Percentiles rank a stretch among this genome's conserved stretches.
Evolutionary conservation across 345 rosid species (phyloP).

Genomic region (Bruguiera parviflora): DNA sequence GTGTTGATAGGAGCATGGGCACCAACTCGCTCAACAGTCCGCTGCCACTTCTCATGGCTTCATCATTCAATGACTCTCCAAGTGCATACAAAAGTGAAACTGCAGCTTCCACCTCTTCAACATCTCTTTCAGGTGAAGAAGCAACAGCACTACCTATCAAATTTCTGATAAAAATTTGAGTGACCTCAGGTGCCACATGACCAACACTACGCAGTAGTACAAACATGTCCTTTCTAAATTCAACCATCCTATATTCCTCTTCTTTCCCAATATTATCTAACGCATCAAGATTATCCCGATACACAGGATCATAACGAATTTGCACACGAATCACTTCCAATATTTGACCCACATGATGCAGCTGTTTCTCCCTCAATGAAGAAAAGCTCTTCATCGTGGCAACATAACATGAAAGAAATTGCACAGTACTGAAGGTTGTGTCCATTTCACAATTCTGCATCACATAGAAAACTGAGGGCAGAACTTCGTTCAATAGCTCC

Average conservation of each 20-base stretch:
- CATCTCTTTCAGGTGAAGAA: slow-evolving; percentile 59
- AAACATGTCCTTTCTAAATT: slow-evolving; percentile 79
- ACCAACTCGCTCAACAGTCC: slow-evolving; percentile 70
- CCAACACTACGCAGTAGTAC: slow-evolving; percentile 75
- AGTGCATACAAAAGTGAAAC: slow-evolving; percentile 84
- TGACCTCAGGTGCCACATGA: slow-evolving; percentile 79
- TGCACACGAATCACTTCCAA: slow-evolving; percentile 72
- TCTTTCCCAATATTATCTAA: slow-evolving; percentile 83
- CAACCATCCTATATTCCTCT: slow-evolving; percentile 86
- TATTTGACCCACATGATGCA: slow-evolving; percentile 61
- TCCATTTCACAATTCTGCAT: slow-evolving; percentile 77
- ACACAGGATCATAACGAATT: slow-evolving; percentile 69
- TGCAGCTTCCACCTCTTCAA: slow-evolving; percentile 94
- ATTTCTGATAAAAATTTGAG: slow-evolving; percentile 68
- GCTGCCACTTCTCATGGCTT: slow-evolving; percentile 58
- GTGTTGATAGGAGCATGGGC: slow-evolving; percentile 67
- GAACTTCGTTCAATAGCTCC: slow-evolving; percentile 77
- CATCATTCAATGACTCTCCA: slow-evolving; percentile 82
- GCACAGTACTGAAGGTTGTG: slow-evolving; percentile 59
- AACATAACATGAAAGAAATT: slow-evolving; percentile 77
- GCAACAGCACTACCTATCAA: slow-evolving; percentile 56
- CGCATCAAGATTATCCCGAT: slow-evolving; percentile 60
- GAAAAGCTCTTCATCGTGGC: slow-evolving; percentile 71
- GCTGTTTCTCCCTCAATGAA: slow-evolving; percentile 65
- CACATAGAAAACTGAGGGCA: slow-evolving; percentile 73